Evolutionary conservation across 129 eudicot genomes (phyloP).

Genomic region (Pittosporum tobira): DNA sequence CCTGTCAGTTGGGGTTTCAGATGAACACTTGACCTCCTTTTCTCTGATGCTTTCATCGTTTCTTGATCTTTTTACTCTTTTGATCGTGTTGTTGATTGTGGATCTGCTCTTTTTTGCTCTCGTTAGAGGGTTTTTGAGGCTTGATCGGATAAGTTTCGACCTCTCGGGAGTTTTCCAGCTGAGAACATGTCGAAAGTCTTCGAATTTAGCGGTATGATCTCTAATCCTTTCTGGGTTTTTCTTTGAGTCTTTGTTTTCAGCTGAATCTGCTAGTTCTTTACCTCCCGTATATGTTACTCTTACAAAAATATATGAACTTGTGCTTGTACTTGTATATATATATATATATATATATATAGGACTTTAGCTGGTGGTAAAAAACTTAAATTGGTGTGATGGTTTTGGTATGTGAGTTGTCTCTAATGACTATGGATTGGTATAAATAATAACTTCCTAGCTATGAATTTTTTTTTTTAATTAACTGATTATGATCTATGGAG

Average conservation of each 20-base stretch:
- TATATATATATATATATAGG: too few species aligned
- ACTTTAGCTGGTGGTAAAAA: too few species aligned
- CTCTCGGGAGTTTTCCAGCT: conserved; percentile 23
- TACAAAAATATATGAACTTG: too few species aligned
- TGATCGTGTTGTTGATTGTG: conserved; percentile 18
- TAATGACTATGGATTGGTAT: too few species aligned
- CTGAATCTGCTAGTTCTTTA: not conserved
- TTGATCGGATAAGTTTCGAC: conserved; percentile 23
- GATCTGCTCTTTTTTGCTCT: conserved; percentile 53
- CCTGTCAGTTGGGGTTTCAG: conserved; percentile 67
- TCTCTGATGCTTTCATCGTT: conserved; percentile 43
- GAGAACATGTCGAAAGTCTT: conserved; percentile 67
- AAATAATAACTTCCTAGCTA: too few species aligned
- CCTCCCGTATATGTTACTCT: not conserved
- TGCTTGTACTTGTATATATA: too few species aligned
- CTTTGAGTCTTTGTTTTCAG: conserved; percentile 8
- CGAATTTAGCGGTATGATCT: conserved; percentile 53
- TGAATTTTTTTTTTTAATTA: too few species aligned
- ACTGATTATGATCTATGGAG: too few species aligned
- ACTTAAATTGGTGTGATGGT: too few species aligned
- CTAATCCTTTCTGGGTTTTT: conserved; percentile 13
- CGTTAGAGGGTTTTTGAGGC: conserved; percentile 50
- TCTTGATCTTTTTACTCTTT: not conserved
- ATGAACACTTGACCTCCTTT: conserved; percentile 16
- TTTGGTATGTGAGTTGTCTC: too few species aligned